Evolutionary conservation across 169 alveolate species (phyloP), one percentile per base, ranked within the genome.

Genomic region (Plasmodium sp.): DNA sequence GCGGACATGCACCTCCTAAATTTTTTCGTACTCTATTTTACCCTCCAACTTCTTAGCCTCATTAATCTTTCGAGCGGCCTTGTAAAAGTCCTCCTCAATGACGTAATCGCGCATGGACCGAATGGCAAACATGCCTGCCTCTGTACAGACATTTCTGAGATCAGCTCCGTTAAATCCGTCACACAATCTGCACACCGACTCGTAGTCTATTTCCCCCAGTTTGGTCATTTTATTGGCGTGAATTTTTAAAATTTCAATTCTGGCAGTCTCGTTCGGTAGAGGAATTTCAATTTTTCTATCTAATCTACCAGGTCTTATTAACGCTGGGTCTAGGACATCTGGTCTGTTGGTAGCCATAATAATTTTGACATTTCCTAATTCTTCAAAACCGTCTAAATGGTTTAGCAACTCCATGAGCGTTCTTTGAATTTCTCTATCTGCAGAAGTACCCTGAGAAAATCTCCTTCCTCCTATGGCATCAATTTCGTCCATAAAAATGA

Each of bases 281-380:
- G 99, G 99, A 83, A 99, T 99, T 96, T 99, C 99, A 56, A 99
- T 98, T 97, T 99, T 99, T 93, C 99, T 97, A 97, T 99, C 99
- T 45, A 99, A 96, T 95, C 99, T 96, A 36, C 99, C 99, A 22
- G 99, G 99, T 94, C 99, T 98, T 93, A 99, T 91, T 31, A 99
- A 97, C 3, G 99, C 99, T 31, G 99, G 99, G 96, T 99, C 99
- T 79, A 99, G 96, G 2, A 99, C 99, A 97, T 99, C 99, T 62
- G 99, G 99, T 92, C 99, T 97, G 91, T 99, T 99, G 16, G 99
- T 99, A 73, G 99, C 99, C 99, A 99, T 99, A 91, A 99, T 99
- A 90, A 99, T 98, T 97, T 99, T 99, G 58, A 99, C 99, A 45
- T 98, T 98, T n/a, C 99, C 99, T 79, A 99, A 96, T 62, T 99